These are phyloP conservation scores for Aquilaria malaccensis DNA, from an alignment of 345 rosid species.

Conservation along the genomic window DNA sequence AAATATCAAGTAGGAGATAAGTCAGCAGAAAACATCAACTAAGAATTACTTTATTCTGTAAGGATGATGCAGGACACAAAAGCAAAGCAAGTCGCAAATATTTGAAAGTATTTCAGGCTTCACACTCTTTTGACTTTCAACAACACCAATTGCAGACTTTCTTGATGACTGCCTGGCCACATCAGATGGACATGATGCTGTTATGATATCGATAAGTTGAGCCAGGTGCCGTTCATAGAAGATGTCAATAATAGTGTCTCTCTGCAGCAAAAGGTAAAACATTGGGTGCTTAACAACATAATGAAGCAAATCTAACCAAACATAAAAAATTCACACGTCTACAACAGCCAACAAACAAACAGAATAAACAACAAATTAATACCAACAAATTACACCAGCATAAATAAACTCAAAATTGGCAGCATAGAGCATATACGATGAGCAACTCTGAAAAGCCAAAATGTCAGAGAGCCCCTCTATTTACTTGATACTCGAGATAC, in stretches of 20 bases:
- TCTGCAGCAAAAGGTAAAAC: constrained; percentile 44
- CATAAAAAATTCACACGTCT: constrained; percentile 11
- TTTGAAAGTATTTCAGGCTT: constrained; percentile 87
- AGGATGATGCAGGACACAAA: constrained; percentile 91
- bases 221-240: constrained; percentile 93
- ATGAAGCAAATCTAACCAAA: neutral
- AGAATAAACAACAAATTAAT: constrained; percentile 12
- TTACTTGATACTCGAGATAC: too few relatives aligned
- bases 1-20: constrained; percentile 1
- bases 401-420: constrained; percentile 9
- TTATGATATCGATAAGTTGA: constrained; percentile 80
- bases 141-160: constrained; percentile 39
- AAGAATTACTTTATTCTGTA: constrained; percentile 75
- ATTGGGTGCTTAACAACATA: constrained; percentile 2
- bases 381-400: constrained; percentile 12
- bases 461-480: too few relatives aligned
- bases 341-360: constrained; percentile 16
- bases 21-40: constrained; percentile 8
- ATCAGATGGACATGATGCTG: constrained; percentile 60
- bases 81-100: constrained; percentile 93
- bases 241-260: constrained; percentile 72
- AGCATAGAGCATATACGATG: too few relatives aligned
- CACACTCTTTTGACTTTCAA: constrained; percentile 32
- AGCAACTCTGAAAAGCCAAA: too few relatives aligned
- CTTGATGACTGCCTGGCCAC: constrained; percentile 27